Evolutionary conservation across 75 land plant species (phyloP), one percentile per base, ranked within the genome.

Genomic region (Pseudotsuga menziesii): DNA sequence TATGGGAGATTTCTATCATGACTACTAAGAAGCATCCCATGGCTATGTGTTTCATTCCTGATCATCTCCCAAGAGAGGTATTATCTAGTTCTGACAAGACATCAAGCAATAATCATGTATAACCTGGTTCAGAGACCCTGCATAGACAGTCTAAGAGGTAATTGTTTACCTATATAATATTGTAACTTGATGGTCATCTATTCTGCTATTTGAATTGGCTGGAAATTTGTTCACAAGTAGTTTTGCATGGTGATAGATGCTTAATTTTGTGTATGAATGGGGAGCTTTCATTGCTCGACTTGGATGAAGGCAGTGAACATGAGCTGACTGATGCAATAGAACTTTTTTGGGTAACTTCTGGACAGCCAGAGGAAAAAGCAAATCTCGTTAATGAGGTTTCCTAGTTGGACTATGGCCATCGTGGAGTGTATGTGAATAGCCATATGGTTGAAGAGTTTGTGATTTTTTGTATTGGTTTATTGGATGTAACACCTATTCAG

Each of bases 381-480:
- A 91, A 91, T 57, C 83, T 97, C 23, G 90, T 94, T 55, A 89
- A 97, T 70, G 99, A 97, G 76, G 97, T 94, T 71, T 89, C 99
- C 26, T 97, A 98, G 95, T 85, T 97, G 76, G 98, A 96, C 76
- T 97, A 94, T 87, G 98, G 99, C 16, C 90, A 89, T 58, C 92
- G 91, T 36, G 99, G 99, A 79, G 92, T 97, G 98, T 98, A 97
- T 93, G 99, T 70, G 72, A 82, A 19, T 57, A 6, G 35, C 39
- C 6, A 16, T 35, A 66, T 27, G 1, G 32, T 66, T 4, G 29
- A 15, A 14, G 2, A 66, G 16, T 35, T 66, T 35, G 36, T 75
- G 20, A 56, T 57, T 13, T 20, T 9, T 75, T 29, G 32, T 29
- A 29, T 29, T 29, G 32, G 0, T 29, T 29, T 29, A 29, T 29